Conservation (phyloP, 2,329 filamentous ascomycete genomes). For the Plenodomus lindquistii region DNA sequence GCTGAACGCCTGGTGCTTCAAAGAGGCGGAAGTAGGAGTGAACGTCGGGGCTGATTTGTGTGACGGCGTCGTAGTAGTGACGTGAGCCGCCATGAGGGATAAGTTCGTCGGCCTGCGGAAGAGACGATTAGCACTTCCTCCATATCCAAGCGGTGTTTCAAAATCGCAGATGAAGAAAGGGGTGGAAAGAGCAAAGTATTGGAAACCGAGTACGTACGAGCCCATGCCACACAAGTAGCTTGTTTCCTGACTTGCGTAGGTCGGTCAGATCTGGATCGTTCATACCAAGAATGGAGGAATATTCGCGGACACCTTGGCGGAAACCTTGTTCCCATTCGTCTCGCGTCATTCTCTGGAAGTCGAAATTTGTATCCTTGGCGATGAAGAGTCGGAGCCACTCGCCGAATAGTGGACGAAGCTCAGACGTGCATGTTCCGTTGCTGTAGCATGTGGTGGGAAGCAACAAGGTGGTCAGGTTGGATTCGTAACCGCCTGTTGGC, state of each 20-base stretch:
- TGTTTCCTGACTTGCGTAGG: slow-evolving; percentile 21
- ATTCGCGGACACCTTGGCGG: slow-evolving; percentile 6
- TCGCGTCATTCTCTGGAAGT: not conserved
- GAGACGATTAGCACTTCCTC: no score
- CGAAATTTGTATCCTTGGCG: slow-evolving; percentile 13
- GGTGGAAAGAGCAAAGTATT: not conserved
- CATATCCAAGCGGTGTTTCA: no score
- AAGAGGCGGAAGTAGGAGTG: slow-evolving; percentile 30
- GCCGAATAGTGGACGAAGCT: not conserved
- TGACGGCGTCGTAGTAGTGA: slow-evolving; percentile 18
- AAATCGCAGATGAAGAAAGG: no score
- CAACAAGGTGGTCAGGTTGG: slow-evolving; percentile 9
- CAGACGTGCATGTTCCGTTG: slow-evolving; percentile 12
- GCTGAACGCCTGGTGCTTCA: slow-evolving; percentile 24
- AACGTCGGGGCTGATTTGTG: slow-evolving; percentile 8
- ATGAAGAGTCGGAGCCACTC: slow-evolving; percentile 14
- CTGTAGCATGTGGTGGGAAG: slow-evolving; percentile 10
- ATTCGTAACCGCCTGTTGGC: slow-evolving; percentile 12
- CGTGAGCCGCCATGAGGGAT: slow-evolving; percentile 7
- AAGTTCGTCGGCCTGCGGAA: not conserved
- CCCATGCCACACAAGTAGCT: slow-evolving; percentile 33
- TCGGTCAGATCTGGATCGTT: slow-evolving; percentile 21
- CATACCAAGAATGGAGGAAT: slow-evolving; percentile 15
- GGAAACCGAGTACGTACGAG: slow-evolving; percentile 1
- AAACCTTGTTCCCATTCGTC: not conserved